Evolutionary conservation across 2,329 filamentous ascomycete genomes (phyloP).

Genomic region (Penicillium psychrosexuale): DNA sequence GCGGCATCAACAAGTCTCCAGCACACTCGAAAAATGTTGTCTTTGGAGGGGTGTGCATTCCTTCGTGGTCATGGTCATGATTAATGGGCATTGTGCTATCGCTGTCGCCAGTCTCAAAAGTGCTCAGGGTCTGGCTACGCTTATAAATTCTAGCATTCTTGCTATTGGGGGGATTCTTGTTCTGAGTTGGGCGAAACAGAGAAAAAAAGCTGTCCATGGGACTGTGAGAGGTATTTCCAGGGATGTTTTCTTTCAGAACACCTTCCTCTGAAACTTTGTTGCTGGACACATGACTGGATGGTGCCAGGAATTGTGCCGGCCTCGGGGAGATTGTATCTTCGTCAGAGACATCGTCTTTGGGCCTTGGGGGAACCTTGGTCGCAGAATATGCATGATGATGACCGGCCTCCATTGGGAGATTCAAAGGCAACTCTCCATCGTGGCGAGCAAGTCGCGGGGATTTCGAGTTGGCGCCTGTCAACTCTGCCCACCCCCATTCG

Average conservation of each 20-base stretch:
- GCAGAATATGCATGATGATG: conserved; percentile 1
- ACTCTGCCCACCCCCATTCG: conserved; percentile 89
- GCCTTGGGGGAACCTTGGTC: conserved; percentile 17
- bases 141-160: conserved; percentile 64
- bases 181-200: conserved; percentile 64
- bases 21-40: conserved; percentile 96
- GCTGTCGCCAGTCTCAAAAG: conserved; percentile 18
- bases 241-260: conserved; percentile 14
- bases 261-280: conserved; percentile 5
- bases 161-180: conserved; percentile 49
- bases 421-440: conserved; percentile 26
- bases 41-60: conserved; percentile 70
- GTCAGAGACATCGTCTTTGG: conserved; percentile 4
- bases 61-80: conserved; percentile 49
- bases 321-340: conserved; percentile 14
- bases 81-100: conserved; percentile 34
- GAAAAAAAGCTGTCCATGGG: conserved; percentile 66
- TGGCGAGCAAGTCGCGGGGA: conserved; percentile 48
- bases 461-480: conserved; percentile 66
- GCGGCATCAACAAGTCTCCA: conserved; percentile 86
- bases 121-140: conserved; percentile 68
- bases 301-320: conserved; percentile 20
- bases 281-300: conserved; percentile 14
- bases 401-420: conserved; percentile 2
- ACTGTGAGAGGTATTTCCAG: conserved; percentile 40